Conservation (phyloP, 225 moss, liverwort and hornwort species). For the Ulota crispa region DNA sequence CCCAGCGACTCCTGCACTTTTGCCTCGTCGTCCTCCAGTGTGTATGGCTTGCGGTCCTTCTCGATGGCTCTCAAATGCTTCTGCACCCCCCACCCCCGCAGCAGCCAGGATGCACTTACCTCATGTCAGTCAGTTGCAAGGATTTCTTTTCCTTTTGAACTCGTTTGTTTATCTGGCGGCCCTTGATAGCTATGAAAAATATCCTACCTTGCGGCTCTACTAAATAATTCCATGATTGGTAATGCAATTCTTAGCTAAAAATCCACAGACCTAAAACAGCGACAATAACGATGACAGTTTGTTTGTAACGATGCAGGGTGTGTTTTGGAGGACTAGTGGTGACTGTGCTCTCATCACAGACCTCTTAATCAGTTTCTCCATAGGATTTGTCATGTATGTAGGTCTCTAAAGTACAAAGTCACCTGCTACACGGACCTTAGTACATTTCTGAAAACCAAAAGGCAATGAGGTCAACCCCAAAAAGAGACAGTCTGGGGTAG, state of each 20-base stretch:
- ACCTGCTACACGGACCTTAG: neutral
- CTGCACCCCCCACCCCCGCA: slow-evolving; percentile 31
- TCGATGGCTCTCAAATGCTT: slow-evolving; percentile 81
- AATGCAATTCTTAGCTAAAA: no score
- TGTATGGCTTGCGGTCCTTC: slow-evolving; percentile 75
- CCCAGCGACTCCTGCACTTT: slow-evolving; percentile 68
- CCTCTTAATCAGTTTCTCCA: neutral
- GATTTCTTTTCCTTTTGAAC: no score
- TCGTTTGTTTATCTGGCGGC: no score
- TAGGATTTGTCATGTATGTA: neutral
- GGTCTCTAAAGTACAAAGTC: neutral
- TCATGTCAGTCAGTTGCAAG: neutral
- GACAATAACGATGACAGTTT: no score
- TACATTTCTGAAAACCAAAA: neutral
- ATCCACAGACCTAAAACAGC: no score
- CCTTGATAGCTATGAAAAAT: no score
- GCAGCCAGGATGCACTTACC: neutral
- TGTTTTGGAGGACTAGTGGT: no score
- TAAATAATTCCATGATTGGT: no score
- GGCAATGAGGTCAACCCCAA: neutral
- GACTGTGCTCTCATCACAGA: no score
- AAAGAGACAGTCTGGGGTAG: neutral
- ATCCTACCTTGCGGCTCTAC: no score
- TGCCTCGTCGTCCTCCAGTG: slow-evolving; percentile 76
- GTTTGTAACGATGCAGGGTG: no score